Conservation (phyloP, 2,329 filamentous ascomycete genomes). For the Nothophoma quercina region DNA sequence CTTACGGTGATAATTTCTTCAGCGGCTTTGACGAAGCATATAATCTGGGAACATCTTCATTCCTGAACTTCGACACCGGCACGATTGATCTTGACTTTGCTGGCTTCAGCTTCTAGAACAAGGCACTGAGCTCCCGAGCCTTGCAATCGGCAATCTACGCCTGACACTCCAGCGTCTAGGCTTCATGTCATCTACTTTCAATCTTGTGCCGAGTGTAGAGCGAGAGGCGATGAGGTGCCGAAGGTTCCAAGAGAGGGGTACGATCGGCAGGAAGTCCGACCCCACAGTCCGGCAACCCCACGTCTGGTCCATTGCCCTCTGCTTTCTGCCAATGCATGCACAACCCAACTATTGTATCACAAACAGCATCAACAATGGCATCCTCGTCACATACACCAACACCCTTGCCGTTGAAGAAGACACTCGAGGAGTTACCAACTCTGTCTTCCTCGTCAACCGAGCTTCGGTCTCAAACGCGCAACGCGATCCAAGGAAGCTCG, state of each 20-base stretch:
- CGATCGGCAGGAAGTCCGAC: constrained; percentile 17
- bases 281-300: constrained; percentile 12
- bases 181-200: too few relatives aligned
- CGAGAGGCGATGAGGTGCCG: neutral
- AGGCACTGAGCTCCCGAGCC: too few relatives aligned
- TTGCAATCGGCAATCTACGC: too few relatives aligned
- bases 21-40: constrained; percentile 34
- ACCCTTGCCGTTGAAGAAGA: constrained; percentile 13
- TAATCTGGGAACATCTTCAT: constrained; percentile 31
- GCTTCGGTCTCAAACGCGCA: constrained; percentile 30
- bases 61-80: constrained; percentile 38
- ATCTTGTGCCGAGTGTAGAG: too few relatives aligned
- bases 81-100: constrained; percentile 34
- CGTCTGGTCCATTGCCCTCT: neutral
- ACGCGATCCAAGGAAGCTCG: constrained; percentile 25
- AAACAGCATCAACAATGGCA: neutral
- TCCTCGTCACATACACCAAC: neutral
- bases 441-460: constrained; percentile 22
- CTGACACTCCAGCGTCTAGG: too few relatives aligned
- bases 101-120: constrained; percentile 28
- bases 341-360: neutral
- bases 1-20: constrained; percentile 23
- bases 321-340: neutral
- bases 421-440: constrained; percentile 28
- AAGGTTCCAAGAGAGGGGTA: constrained; percentile 3